These are phyloP conservation scores for Tulasnella sp. DNA, from an alignment of 768 basidiomycete genomes.

Conservation along the genomic window DNA sequence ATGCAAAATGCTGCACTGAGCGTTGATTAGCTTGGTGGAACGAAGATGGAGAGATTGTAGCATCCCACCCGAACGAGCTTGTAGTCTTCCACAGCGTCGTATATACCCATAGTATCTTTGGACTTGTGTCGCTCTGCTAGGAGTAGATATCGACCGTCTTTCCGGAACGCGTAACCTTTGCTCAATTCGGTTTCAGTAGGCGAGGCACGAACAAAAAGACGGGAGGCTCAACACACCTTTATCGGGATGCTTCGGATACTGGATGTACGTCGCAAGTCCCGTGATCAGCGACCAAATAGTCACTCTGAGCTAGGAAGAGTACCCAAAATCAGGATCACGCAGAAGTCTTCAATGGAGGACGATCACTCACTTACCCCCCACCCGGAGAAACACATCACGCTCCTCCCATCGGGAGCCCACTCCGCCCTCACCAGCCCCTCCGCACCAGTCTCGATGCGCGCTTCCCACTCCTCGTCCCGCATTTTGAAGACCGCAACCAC, in stretches of 20 bases:
- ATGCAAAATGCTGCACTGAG: slow-evolving; percentile 58
- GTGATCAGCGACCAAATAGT: slow-evolving; percentile 76
- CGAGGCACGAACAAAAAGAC: background rate
- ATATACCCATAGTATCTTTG: slow-evolving; percentile 76
- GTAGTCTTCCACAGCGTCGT: slow-evolving; percentile 60
- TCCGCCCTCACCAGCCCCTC: slow-evolving; percentile 82
- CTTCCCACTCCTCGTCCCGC: slow-evolving; percentile 65
- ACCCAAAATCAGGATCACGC: background rate
- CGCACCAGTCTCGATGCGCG: slow-evolving; percentile 64
- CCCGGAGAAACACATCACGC: slow-evolving; percentile 80
- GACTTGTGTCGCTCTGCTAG: slow-evolving; percentile 84
- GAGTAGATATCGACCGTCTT: slow-evolving; percentile 74
- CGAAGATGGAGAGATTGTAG: background rate
- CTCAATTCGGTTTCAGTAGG: background rate
- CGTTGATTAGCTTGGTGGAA: background rate
- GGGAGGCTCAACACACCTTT: slow-evolving; percentile 38
- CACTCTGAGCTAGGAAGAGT: slow-evolving; percentile 56
- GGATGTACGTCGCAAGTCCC: slow-evolving; percentile 69
- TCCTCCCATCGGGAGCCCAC: slow-evolving; percentile 81
- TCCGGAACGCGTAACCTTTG: slow-evolving; percentile 63
- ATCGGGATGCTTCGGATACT: slow-evolving; percentile 73
- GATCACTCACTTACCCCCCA: slow-evolving; percentile 62
- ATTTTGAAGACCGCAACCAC: slow-evolving; percentile 69
- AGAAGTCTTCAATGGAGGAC: background rate
- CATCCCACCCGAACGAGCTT: slow-evolving; percentile 56